Evolutionary conservation across 1,284 basidiomycete species (phyloP).

Genomic region (Sporisorium graminicola): DNA sequence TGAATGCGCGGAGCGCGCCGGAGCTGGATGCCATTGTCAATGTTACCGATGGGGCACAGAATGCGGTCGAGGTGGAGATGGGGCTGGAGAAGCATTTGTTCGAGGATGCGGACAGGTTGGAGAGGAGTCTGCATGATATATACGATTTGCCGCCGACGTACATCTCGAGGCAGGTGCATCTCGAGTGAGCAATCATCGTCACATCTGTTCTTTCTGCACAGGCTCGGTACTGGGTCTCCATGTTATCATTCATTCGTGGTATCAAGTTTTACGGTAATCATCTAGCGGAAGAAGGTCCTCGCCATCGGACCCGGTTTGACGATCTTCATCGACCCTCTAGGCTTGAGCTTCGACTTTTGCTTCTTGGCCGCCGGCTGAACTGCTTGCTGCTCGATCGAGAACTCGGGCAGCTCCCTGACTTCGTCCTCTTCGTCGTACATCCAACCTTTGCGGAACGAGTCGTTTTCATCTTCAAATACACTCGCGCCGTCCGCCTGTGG

Average conservation of each 20-base stretch:
- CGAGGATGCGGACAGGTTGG: conserved; percentile 12
- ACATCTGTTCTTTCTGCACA: background rate
- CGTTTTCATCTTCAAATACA: conserved; percentile 35
- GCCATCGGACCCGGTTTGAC: conserved; percentile 46
- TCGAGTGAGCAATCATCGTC: background rate
- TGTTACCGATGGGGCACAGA: conserved; percentile 37
- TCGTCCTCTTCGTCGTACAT: conserved; percentile 30
- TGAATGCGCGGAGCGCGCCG: conserved; percentile 46
- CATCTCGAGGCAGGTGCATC: conserved; percentile 42
- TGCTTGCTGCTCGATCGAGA: conserved; percentile 30
- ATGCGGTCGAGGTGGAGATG: conserved; percentile 21
- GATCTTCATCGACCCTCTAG: conserved; percentile 22
- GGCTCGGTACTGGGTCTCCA: background rate
- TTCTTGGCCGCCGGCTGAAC: conserved; percentile 10
- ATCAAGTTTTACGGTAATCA: conserved; percentile 2
- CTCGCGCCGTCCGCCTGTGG: background rate
- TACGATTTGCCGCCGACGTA: conserved; percentile 54
- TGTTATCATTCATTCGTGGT: conserved; percentile 7
- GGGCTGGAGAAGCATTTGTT: conserved; percentile 23
- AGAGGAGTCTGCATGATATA: conserved; percentile 31
- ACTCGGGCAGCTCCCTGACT: conserved; percentile 24
- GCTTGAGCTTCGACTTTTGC: conserved; percentile 14
- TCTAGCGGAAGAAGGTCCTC: conserved; percentile 34
- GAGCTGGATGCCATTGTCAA: conserved; percentile 40
- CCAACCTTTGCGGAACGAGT: conserved; percentile 36